Conservation (phyloP, 805 yeast species). For the Spathaspora gorwiae region DNA sequence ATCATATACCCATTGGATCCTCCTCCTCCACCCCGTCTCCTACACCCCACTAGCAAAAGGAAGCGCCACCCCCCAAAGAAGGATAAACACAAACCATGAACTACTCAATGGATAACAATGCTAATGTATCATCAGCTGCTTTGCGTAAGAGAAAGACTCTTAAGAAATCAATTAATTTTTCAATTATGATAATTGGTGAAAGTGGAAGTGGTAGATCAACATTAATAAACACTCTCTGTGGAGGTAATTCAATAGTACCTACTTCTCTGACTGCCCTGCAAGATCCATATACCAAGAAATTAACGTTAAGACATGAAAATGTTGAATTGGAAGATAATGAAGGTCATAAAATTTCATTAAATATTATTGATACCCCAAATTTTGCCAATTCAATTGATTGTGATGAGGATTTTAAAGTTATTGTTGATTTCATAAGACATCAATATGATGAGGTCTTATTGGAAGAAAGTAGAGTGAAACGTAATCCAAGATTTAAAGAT, state of each 20-base stretch:
- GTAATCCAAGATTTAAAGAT: conserved; percentile 82
- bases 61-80: no score
- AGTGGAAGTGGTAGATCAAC: conserved; percentile 90
- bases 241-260: conserved; percentile 72
- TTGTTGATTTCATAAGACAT: conserved; percentile 75
- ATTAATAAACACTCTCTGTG: conserved; percentile 85
- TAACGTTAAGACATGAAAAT: conserved; percentile 68
- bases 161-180: conserved; percentile 81
- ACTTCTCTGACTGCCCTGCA: conserved; percentile 59
- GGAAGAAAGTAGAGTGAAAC: conserved; percentile 75
- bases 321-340: conserved; percentile 86
- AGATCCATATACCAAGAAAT: conserved; percentile 43
- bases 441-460: conserved; percentile 79
- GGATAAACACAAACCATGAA: no score
- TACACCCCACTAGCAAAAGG: no score
- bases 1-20: no score
- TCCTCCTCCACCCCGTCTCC: no score
- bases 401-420: conserved; percentile 58
- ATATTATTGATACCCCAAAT: conserved; percentile 79
- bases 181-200: conserved; percentile 82
- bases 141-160: conserved; percentile 67
- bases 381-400: conserved; percentile 75
- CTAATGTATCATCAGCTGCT: conserved; percentile 29
- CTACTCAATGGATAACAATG: not conserved
- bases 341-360: conserved; percentile 74